Base-by-base conservation (phyloP, 2,329 filamentous ascomycete genomes). In the Hymenoscyphus fraxineus region DNA sequence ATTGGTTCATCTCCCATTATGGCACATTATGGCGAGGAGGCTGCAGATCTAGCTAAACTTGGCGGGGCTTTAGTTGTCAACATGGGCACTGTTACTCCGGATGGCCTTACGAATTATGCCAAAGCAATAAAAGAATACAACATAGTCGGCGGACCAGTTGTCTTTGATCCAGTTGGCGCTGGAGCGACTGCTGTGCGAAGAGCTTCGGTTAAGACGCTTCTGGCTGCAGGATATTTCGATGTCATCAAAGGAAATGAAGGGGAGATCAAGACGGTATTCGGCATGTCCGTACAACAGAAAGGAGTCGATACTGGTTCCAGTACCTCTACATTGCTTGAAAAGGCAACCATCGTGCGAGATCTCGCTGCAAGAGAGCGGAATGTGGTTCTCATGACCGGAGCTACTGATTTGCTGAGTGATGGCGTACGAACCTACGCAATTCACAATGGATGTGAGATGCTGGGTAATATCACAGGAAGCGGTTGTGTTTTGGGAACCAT, bases 241-340 rank as follows among this genome's bases (percentile, higher is more conserved):
- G 82, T 97, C 54, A 93, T 98, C 77, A 98, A 98, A 76, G 94
- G 94, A 59, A 98, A 98, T 77, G 92, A 96, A 75, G 87, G 89
- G 62, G 95, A 98, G 77, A 93, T 98, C 66, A 81, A 84, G 58
- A 88, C 90, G 2, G 87, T 94, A 0, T 85, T 83, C 47, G 89
- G 89, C 54, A 77, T 75, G 31, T 76, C 76, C 12, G 78, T 80
- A 1, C 85, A 87, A 68, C 94, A 97, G 77, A 87, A 89, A 55
- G 94, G 94, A 59, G 94, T 98, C 12, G 94, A 98, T 77, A 92
- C 88, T 67, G 85, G 84, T 0, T 78, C 84, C 3, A 86, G 86
- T 59, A 80, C 80, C 2, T 76, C 85, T 67, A 74, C 79, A 19
- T 69, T 79, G 0, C 72, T 79, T 0, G 86, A 90, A 67, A 85